Percentiles rank a stretch among this genome's conserved stretches.
These are phyloP conservation scores for Physcia stellaris DNA, from an alignment of 495 filamentous ascomycete genomes.

Conservation along the genomic window DNA sequence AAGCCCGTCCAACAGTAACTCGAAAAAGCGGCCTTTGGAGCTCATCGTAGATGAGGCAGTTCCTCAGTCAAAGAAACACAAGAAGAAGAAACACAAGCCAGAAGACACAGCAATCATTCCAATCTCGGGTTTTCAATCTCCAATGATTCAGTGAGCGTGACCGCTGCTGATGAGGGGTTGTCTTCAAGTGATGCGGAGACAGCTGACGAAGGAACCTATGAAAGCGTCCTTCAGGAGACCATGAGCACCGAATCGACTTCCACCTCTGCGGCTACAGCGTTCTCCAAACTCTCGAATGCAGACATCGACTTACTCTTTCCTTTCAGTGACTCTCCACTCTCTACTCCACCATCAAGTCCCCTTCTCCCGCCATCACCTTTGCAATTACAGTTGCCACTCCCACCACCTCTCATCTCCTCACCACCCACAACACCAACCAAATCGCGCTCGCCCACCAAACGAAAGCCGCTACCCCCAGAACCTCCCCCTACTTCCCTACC, in stretches of 20 bases:
- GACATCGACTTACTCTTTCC: background rate
- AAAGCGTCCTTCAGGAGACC: background rate
- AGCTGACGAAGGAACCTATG: too few species aligned
- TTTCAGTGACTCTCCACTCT: background rate
- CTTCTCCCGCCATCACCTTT: too few species aligned
- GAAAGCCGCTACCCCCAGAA: conserved; percentile 6
- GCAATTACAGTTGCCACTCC: too few species aligned
- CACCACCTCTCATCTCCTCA: too few species aligned
- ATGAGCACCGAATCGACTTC: background rate
- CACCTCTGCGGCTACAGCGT: too few species aligned
- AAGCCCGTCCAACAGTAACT: too few species aligned
- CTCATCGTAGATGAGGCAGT: too few species aligned
- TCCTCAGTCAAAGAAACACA: too few species aligned
- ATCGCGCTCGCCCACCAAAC: conserved; percentile 3
- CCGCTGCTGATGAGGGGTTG: conserved; percentile 17
- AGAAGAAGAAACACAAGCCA: too few species aligned
- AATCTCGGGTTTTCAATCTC: conserved; percentile 12
- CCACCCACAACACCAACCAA: background rate
- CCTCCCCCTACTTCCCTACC: conserved; percentile 28
- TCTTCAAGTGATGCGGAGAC: conserved; percentile 1
- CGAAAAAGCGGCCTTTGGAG: too few species aligned
- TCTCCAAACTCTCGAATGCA: background rate
- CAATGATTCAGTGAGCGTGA: conserved; percentile 19
- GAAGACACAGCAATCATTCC: too few species aligned
- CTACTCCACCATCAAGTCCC: background rate